Evolutionary conservation across 1,139 yeast species (phyloP), one percentile per base, ranked within the genome.

Genomic region (Hemisphaericaspora xylanilytica): DNA sequence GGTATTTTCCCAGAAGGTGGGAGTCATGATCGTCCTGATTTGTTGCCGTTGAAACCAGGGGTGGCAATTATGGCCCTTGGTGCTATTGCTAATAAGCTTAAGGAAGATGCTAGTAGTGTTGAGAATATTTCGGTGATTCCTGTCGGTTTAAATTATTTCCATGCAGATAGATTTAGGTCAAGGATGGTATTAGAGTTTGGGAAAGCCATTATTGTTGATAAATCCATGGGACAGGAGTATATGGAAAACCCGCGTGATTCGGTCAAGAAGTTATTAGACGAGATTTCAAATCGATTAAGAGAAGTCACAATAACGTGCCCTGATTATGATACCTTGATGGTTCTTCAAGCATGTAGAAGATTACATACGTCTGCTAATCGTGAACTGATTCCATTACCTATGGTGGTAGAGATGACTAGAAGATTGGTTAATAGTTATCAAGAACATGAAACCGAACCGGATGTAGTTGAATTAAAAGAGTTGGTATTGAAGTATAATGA

Each of bases 261-360:
- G 0, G 87, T 89, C 9, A 76, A 78, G 40, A 78, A 80, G 39
- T 66, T 90, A 30, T 67, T 92, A 49, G 85, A 82, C 18, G 70
- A 73, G 15, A 77, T 90, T 34, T 81, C 92, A 3, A 77, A 81
- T 44, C 87, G 90, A 13, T 70, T 92, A 47, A 82, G 82, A 52
- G 81, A 95, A 10, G 97, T 90, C 17, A 90, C 97, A 1, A 94
- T 90, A 3, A 84, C 92, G n/a, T 86, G 95, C 56, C 84, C 89
- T 20, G 97, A 92, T 59, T 92, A 83, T 62, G 97, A 90, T 48
- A 88, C 96, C 3, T 67, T 92, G 41, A 85, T 89, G 81, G 88
- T 87, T n/a, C 81, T 90, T 36, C 98, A 92, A 61, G 96, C 96
- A 3, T 95, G 95, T 31, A 55, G 77, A 44, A 56, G 77, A 41